Conservation (phyloP, 2,329 filamentous ascomycete genomes). For the Fonsecaea multimorphosa region DNA sequence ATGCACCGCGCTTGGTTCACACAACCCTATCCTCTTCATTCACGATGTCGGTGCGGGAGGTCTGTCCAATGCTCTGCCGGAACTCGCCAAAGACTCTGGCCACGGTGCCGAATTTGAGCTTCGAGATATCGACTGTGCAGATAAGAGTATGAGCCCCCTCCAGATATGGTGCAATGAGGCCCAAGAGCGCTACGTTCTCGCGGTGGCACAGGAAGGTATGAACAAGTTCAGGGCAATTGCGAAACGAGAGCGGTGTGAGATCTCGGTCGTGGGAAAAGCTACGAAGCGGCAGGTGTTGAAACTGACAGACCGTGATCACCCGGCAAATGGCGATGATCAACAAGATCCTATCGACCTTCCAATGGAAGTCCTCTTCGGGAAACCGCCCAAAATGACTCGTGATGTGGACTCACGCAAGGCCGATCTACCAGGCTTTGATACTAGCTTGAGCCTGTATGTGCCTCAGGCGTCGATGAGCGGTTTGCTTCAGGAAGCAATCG, state of each 20-base stretch:
- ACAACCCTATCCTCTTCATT: slow-evolving; percentile 94
- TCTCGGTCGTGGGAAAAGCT: slow-evolving; percentile 86
- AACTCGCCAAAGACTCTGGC: slow-evolving; percentile 89
- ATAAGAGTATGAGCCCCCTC: slow-evolving; percentile 89
- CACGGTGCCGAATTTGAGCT: slow-evolving; percentile 91
- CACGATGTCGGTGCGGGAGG: slow-evolving; percentile 97
- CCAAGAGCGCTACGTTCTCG: slow-evolving; percentile 93
- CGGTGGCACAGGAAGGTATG: slow-evolving; percentile 79
- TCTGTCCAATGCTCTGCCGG: slow-evolving; percentile 80
- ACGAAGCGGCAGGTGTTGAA: slow-evolving; percentile 75
- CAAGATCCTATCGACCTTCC: slow-evolving; percentile 86
- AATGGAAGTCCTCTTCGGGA: slow-evolving; percentile 86
- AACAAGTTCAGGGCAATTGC: slow-evolving; percentile 73
- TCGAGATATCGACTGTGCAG: slow-evolving; percentile 89
- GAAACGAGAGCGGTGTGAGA: slow-evolving; percentile 86
- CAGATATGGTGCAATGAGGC: slow-evolving; percentile 99
- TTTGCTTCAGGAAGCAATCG: slow-evolving; percentile 71
- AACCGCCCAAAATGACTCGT: slow-evolving; percentile 79
- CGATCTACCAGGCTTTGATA: slow-evolving; percentile 74
- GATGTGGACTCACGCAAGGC: slow-evolving; percentile 73
- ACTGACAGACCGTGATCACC: slow-evolving; percentile 74
- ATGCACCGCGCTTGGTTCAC: slow-evolving; percentile 79
- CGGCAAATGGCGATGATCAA: slow-evolving; percentile 63
- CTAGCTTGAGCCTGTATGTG: slow-evolving; percentile 70
- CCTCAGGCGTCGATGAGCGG: slow-evolving; percentile 61